Base-by-base conservation (phyloP, 805 yeast species). In the Ogataea chonburiensis region DNA sequence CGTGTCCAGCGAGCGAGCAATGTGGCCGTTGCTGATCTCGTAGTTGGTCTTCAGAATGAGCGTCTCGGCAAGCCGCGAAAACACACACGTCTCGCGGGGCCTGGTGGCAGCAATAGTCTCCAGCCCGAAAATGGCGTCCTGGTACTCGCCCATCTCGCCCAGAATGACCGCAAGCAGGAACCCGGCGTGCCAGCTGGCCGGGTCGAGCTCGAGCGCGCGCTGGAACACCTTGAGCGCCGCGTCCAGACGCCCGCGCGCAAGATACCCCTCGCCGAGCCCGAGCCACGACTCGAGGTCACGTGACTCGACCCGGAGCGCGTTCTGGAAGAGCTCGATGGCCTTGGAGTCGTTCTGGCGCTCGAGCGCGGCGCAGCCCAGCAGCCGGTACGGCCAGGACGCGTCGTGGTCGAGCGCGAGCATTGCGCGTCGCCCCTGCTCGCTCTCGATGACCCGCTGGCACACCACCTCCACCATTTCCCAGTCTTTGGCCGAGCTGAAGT, bases 201-300 rank as follows among this genome's bases (percentile, higher is more conserved):
- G 70, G 20, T 75, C 73, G 5, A 82, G 47, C 24, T 68, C 68
- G 28, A 77, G 52, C 0, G 89, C 86, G 40, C 78, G 79, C 19
- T 66, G 68, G 50, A 88, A 84, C 1, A 93, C 97, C 58, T 85
- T 88, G 7, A 75, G 68, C 0, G 96, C 86, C 3, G 98, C 95
- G 38, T 86, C 89, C 28, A 81, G 66, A 43, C 96, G 71, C 2
- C 98, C 98, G 58, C 93, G 77, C 17, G 79, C 75, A 37, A 73
- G 67, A 58, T 93, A 93, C 0, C 96, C 91, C 57, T 93, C 98
- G n/a, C 98, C 98, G n/a, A 93, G 66, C 1, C 96, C 96, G 18
- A 84, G 68, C 97, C 98, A 91, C 2, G 95, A 81, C 46, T 85
- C 81, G 2, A 75, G 56, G 59, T 93, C 97, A 35, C 53, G 45